Conservation (phyloP, 2,329 filamentous ascomycete genomes). For the Beauveria bassiana region DNA sequence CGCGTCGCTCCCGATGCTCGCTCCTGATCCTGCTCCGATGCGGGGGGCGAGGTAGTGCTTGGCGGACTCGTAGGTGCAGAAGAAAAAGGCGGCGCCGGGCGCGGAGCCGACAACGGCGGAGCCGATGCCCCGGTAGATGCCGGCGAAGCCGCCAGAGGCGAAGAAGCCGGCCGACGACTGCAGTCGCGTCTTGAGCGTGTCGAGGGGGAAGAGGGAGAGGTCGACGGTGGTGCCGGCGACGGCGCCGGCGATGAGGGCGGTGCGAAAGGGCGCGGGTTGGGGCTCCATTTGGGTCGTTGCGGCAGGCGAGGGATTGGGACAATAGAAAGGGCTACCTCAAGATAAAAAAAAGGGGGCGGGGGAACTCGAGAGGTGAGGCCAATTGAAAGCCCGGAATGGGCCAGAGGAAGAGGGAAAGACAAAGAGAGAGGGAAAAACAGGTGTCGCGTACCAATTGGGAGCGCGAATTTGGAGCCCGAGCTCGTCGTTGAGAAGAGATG, state of each 20-base stretch:
- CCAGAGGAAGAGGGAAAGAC: no score
- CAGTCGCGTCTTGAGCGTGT: slow-evolving; percentile 96
- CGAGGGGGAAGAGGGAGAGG: slow-evolving; percentile 92
- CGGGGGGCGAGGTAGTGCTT: slow-evolving; percentile 45
- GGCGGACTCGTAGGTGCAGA: slow-evolving; percentile 81
- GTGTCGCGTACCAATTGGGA: neutral
- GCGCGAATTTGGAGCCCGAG: neutral
- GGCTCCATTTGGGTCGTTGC: no score
- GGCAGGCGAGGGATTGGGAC: no score
- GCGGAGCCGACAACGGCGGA: slow-evolving; percentile 85
- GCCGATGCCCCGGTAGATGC: slow-evolving; percentile 89
- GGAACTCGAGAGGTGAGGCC: neutral
- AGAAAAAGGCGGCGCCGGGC: slow-evolving; percentile 92
- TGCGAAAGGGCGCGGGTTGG: slow-evolving; percentile 39
- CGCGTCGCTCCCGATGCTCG: slow-evolving; percentile 18
- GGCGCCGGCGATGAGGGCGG: slow-evolving; percentile 69
- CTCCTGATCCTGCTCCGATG: slow-evolving; percentile 11
- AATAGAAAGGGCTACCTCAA: no score
- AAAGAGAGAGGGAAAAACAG: neutral
- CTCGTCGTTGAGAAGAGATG: neutral
- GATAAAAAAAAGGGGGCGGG: no score
- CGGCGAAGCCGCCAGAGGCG: slow-evolving; percentile 76
- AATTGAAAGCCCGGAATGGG: neutral
- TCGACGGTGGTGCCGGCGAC: slow-evolving; percentile 94
- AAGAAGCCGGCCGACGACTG: slow-evolving; percentile 76